Conservation (phyloP, 2,329 filamentous ascomycete genomes). For the Cytospora leucostoma region DNA sequence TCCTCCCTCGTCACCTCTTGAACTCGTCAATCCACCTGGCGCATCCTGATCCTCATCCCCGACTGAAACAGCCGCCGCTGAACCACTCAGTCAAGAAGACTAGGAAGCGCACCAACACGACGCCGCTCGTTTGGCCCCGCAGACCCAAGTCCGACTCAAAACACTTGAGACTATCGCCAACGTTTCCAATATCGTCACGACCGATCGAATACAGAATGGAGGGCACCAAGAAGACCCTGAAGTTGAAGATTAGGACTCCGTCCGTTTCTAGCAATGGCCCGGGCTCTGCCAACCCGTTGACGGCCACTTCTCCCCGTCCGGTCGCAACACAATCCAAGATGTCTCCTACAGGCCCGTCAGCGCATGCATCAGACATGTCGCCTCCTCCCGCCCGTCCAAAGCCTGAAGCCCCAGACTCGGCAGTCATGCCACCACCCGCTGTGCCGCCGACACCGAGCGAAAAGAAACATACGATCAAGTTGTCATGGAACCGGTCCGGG, state of each 20-base stretch:
- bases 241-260: conserved; percentile 25
- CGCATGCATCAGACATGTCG: conserved; percentile 7
- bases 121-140: background rate
- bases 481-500: conserved; percentile 28
- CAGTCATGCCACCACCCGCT: conserved; percentile 25
- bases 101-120: background rate
- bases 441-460: conserved; percentile 27
- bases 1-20: background rate
- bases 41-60: background rate
- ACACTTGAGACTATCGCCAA: background rate
- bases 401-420: conserved; percentile 5
- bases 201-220: conserved; percentile 17
- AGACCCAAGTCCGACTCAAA: background rate
- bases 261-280: conserved; percentile 25
- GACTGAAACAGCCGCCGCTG: background rate
- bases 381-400: background rate
- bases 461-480: conserved; percentile 32
- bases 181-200: background rate
- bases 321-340: conserved; percentile 24
- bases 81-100: background rate
- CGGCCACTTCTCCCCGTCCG: conserved; percentile 7
- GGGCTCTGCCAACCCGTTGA: conserved; percentile 14
- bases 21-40: background rate
- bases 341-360: conserved; percentile 15
- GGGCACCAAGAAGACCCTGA: conserved; percentile 24